phyloP scores from a whole-genome alignment of 202 grass and related monocot species.

The Bolboschoenoplectus hybrid region DNA sequence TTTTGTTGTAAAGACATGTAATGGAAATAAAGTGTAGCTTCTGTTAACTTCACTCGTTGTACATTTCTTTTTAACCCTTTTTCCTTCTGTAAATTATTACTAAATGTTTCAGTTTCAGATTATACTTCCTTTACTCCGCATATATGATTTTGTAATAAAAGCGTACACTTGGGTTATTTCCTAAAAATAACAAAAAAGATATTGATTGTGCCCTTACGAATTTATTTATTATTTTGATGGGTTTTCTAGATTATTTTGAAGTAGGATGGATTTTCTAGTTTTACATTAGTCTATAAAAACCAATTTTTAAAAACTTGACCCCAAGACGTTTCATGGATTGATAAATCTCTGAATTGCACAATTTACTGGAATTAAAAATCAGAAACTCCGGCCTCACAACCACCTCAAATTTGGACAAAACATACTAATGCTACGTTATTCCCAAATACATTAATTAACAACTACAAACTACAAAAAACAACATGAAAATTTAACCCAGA shows the following conservation, averaged over 20 bases:
- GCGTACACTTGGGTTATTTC: no score
- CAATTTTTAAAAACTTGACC: no score
- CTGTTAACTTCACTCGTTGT: neutral
- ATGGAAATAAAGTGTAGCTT: neutral
- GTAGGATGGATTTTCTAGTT: neutral
- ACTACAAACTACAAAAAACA: conserved; percentile 30
- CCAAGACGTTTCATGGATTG: neutral
- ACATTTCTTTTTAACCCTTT: neutral
- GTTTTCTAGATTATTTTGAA: neutral
- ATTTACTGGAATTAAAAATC: neutral
- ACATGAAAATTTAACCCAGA: conserved; percentile 8
- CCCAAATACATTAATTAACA: conserved; percentile 24
- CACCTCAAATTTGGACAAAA: conserved; percentile 5
- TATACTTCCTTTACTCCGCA: neutral
- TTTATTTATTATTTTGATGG: neutral
- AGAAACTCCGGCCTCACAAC: neutral
- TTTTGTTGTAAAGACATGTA: conserved; percentile 15
- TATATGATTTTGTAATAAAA: neutral
- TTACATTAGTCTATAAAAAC: neutral
- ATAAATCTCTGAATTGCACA: neutral
- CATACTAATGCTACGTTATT: neutral
- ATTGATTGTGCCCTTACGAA: neutral
- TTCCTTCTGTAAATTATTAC: neutral
- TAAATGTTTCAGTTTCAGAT: neutral
- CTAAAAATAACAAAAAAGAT: no score